Base-by-base conservation (phyloP, 306 rosid species). In the Pueraria montana region DNA sequence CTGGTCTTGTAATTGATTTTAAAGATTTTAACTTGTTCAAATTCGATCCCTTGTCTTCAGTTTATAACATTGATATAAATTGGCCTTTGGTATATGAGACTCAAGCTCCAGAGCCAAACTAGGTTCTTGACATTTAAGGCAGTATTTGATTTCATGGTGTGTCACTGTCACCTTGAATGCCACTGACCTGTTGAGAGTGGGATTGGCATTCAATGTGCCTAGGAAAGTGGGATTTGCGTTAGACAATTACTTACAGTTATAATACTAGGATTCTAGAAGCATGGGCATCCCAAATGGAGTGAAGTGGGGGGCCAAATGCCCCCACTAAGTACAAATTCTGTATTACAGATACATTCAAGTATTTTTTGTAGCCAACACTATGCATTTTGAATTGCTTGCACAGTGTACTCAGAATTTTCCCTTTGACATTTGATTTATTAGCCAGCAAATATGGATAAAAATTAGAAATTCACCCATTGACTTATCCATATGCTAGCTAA, bases 51-150 rank as follows among this genome's bases (percentile, higher is more conserved):
- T 34, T 46, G 65, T 27, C 79, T 68, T 76, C 71, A 61, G 45
- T 24, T 65, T 68, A 56, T 73, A 38, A 42, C 65, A 30, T 46
- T 65, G 55, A 49, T 38, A 38, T 20, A 36, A 18, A 36, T 62
- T 73, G 62, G 14, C 55, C 27, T 73, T 2, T 24, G 17, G 55
- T 72, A 62, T 7, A 68, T 40, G 11, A 14, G 8, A 11, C 34
- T 74, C 48, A 13, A 63, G 32, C 68, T 74, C 84, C 74, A 16
- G 55, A 62, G 66, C 52, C 53, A 81, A 53, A 63, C 38, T 12
- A 62, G 21, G 17, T 8, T 49, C 20, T 4, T 4, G 26, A 56
- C 24, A 67, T 42, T 26, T 85, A 36, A 69, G 66, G 8, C 32
- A 7, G 32, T 56, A 16, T 56, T 56, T 56, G 61, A 53, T 53